Evolutionary conservation across 75 land plant genomes (phyloP).

Genomic region (Pinus taeda): DNA sequence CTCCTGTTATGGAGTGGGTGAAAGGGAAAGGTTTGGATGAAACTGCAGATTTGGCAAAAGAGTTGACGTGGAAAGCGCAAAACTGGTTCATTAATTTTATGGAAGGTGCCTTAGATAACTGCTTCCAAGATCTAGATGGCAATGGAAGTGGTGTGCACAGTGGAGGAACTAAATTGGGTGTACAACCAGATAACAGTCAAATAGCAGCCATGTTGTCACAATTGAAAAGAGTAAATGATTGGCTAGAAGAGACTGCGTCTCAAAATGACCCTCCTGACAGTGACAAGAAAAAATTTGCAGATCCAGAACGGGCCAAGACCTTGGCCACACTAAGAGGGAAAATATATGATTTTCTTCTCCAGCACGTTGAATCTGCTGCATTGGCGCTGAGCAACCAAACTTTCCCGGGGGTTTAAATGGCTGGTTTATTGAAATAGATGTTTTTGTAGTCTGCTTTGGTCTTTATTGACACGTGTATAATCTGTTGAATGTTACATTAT

Average conservation of each 20-base stretch:
- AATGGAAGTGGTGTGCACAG: neutral
- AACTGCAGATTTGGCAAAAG: conserved; percentile 58
- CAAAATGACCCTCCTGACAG: conserved; percentile 33
- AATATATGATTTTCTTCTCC: conserved; percentile 89
- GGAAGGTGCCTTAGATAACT: conserved; percentile 76
- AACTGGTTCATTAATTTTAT: conserved; percentile 84
- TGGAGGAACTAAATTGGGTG: conserved; percentile 7
- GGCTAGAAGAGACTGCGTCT: conserved; percentile 70
- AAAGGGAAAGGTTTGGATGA: conserved; percentile 59
- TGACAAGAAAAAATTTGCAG: neutral
- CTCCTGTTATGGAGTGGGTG: conserved; percentile 35
- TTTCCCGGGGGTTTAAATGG: too few relatives aligned
- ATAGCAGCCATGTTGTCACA: conserved; percentile 87
- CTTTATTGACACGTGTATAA: too few relatives aligned
- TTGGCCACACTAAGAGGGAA: conserved; percentile 73
- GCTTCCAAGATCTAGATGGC: conserved; percentile 24
- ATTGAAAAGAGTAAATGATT: conserved; percentile 88
- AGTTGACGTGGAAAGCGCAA: conserved; percentile 47
- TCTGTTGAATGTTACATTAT: too few relatives aligned
- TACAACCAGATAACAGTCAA: conserved; percentile 46
- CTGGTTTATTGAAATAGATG: too few relatives aligned
- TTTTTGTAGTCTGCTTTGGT: too few relatives aligned
- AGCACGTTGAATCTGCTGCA: conserved; percentile 91
- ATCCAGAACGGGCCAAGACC: conserved; percentile 40
- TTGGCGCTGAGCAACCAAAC: conserved; percentile 51